Base-by-base conservation (phyloP, 2,329 filamentous ascomycete species). In the Cytospora chrysosperma region DNA sequence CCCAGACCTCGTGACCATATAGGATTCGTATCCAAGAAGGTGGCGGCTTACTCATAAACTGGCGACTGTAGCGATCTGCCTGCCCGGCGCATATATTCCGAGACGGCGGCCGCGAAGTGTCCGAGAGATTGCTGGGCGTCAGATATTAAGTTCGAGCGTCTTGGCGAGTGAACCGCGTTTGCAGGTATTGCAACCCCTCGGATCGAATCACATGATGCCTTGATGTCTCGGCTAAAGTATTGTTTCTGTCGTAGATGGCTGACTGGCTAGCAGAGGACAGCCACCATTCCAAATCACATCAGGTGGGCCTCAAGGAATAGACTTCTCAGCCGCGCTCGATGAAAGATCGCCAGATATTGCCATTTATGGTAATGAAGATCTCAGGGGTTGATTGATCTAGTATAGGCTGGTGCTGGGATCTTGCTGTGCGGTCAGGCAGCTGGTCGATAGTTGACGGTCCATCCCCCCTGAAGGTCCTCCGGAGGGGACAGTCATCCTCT, bases 1-100 rank as follows among this genome's bases (percentile, higher is more conserved):
- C 12, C n/a, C 43, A 47, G n/a, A 19, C n/a, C 43, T 47, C 43
- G 43, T 24, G 12, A 13, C 43, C 43, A 24, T 24, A 47, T 24
- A 12, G 7, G n/a, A 15, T 21, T 43, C n/a, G 10, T 21, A 7
- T 47, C 43, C n/a, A 47, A 24, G n/a, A 47, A 47, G 24, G 51
- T 61, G 59, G 51, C 51, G 43, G 51, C 51, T 55, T 61, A 37
- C 27, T n/a, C 21, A n/a, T 55, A 37, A n/a, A 47, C 59, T 55
- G 58, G 51, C n/a, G n/a, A n/a, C 21, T 27, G 26, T 49, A 21
- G 51, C 51, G 15, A 49, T 37, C 26, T 61, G 15, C 51, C 37
- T 55, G 37, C 27, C 26, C 27, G n/a, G n/a, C n/a, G n/a, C 17
- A 19, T 28, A 10, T 21, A 49, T n/a, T 6, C 34, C 26, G 21